Base-by-base conservation (phyloP, 2,329 filamentous ascomycete genomes). In the Dryadomyces quercivorus region DNA sequence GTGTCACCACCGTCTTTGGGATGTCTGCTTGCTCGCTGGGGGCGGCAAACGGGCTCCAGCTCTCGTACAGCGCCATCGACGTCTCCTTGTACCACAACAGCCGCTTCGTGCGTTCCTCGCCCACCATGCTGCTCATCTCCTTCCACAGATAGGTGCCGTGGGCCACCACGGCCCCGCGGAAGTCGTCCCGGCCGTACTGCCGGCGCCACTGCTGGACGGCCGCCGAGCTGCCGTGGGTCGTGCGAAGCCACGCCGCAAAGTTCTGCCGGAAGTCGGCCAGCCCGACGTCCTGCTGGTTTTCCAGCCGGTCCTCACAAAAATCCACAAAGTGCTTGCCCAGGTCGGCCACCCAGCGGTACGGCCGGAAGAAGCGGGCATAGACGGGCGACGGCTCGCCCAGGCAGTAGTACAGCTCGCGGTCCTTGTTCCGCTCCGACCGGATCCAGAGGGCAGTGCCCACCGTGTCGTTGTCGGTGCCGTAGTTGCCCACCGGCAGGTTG, bases 321-420 rank as follows among this genome's bases (percentile, higher is more conserved):
- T 90, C 84, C 1, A 90, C 73, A 22, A 86, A 75, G 61, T 89
- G 81, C 62, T 91, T 92, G 0, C 78, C 74, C 0, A 93, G 69
- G 52, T 85, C 75, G 0, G 81, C 84, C 1, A 91, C 66, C 86
- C 86, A 93, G 42, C 82, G 56, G 57, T 89, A 92, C 0, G 79
- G 74, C 0, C 67, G 50, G 56, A 83, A 77, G 60, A 84, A 90
- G 2, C 80, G 69, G 12, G 57, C 58, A 61, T 93, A 94, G 42
- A 82, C 80, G 0, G 58, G 31, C 0, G 80, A 72, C 0, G 88
- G 84, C 0, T 53, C 64, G 2, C 64, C 64, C 0, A 94, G 66
- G 10, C 73, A 73, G 62, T 90, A 93, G 71, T 83, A 92, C 0
- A 88, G 64, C 57, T 16, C 62, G 63, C 59, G 63, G 1, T 62